Percentiles rank a stretch among this genome's conserved stretches.
Conservation (phyloP, 768 basidiomycete species). For the Lactarius trivialis region DNA sequence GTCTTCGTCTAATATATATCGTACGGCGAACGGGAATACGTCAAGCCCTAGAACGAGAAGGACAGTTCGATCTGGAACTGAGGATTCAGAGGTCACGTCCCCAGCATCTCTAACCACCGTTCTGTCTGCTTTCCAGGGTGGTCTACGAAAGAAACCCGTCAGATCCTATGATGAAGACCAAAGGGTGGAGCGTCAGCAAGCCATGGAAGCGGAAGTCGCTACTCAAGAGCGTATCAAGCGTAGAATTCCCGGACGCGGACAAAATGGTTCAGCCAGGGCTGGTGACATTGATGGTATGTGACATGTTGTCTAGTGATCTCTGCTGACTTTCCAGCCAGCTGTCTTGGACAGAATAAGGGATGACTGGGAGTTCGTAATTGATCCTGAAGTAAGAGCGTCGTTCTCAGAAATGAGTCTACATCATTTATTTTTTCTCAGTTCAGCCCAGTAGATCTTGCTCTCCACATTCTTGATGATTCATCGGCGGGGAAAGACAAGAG, state of each 20-base stretch:
- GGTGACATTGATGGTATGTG: constrained; percentile 78
- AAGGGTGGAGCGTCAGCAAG: constrained; percentile 53
- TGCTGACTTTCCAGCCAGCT: constrained; percentile 38
- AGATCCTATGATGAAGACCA: constrained; percentile 50
- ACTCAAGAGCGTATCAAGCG: constrained; percentile 66
- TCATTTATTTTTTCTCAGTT: constrained; percentile 46
- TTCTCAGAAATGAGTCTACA: constrained; percentile 6
- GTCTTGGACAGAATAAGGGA: constrained; percentile 80
- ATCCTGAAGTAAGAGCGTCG: constrained; percentile 57
- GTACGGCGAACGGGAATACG: constrained; percentile 17
- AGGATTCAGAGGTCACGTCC: constrained; percentile 16
- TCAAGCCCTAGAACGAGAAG: constrained; percentile 12
- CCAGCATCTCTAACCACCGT: constrained; percentile 35
- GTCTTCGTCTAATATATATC: constrained; percentile 13
- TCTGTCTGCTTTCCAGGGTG: constrained; percentile 65
- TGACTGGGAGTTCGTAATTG: constrained; percentile 84
- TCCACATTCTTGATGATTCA: constrained; percentile 77
- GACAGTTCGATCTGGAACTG: constrained; percentile 9
- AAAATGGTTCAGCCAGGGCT: constrained; percentile 48
- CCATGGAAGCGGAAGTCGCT: constrained; percentile 55
- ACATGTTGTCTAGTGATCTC: not conserved
- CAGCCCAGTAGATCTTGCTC: constrained; percentile 88
- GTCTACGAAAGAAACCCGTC: constrained; percentile 47
- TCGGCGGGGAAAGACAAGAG: constrained; percentile 66
- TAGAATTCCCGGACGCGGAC: constrained; percentile 52